Percentiles rank a stretch among this genome's conserved stretches.
phyloP scores from a whole-genome alignment of 768 basidiomycete species.

The Butyriboletus loyo region DNA sequence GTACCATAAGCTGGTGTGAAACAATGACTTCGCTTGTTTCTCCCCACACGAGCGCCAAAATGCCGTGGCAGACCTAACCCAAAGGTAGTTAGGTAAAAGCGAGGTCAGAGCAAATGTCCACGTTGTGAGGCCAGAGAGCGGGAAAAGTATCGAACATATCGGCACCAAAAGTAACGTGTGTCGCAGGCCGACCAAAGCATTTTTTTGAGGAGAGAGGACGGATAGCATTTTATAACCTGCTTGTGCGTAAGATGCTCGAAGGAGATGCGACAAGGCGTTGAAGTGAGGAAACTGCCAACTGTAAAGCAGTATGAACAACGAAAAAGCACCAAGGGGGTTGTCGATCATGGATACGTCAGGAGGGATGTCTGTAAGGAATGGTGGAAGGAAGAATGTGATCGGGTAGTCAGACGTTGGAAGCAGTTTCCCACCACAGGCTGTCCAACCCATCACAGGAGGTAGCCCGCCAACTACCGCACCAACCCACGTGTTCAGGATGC shows the following conservation, averaged over 20 bases:
- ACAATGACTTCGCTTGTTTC: constrained; percentile 73
- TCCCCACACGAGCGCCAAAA: constrained; percentile 76
- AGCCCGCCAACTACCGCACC: constrained; percentile 90
- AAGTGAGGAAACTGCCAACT: constrained; percentile 99
- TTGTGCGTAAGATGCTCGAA: constrained; percentile 86
- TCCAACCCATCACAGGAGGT: constrained; percentile 98
- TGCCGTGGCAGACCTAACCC: constrained; percentile 61
- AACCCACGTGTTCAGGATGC: constrained; percentile 87
- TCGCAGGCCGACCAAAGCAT: constrained; percentile 81
- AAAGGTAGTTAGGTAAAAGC: constrained; percentile 70
- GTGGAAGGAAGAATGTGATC: constrained; percentile 56
- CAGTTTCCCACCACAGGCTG: constrained; percentile 83
- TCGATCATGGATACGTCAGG: constrained; percentile 55
- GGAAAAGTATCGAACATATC: constrained; percentile 75
- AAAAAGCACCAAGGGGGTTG: constrained; percentile 78
- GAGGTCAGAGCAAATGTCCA: constrained; percentile 83
- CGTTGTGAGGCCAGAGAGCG: constrained; percentile 89
- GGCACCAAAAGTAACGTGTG: constrained; percentile 76
- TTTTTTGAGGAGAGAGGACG: constrained; percentile 71
- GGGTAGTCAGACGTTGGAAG: constrained; percentile 64
- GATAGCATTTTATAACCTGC: constrained; percentile 94
- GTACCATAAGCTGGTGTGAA: constrained; percentile 85
- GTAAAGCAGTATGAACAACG: constrained; percentile 82
- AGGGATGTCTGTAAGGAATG: constrained; percentile 45
- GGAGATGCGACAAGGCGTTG: constrained; percentile 85